Conservation (phyloP, 331 rosid species). For the Saraca asoca region DNA sequence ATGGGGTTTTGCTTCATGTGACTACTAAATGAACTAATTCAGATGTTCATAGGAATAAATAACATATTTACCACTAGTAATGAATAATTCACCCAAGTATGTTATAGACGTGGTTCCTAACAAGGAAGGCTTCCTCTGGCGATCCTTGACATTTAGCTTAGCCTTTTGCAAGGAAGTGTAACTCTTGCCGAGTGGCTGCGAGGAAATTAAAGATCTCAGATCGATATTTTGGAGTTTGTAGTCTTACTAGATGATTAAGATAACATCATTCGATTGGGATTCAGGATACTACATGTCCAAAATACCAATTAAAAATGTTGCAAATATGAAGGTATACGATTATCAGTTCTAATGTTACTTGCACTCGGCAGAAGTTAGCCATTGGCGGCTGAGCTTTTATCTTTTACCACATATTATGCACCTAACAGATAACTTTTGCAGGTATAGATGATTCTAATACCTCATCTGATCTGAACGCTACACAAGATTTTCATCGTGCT, state of each 20-base stretch:
- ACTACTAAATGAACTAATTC: too few species aligned
- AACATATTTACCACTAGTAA: too few species aligned
- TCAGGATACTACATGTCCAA: neutral
- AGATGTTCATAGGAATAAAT: too few species aligned
- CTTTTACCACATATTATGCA: neutral
- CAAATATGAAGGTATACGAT: neutral
- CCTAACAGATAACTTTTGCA: constrained; percentile 34
- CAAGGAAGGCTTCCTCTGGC: neutral
- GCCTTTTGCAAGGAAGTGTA: too few species aligned
- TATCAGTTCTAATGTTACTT: neutral
- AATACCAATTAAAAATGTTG: neutral
- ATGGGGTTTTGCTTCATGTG: too few species aligned
- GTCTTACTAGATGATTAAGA: too few species aligned
- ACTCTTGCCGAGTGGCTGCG: too few species aligned
- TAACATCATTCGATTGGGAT: neutral
- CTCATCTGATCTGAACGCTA: constrained; percentile 41
- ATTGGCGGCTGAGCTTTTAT: neutral
- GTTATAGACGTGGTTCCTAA: neutral
- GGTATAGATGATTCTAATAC: constrained; percentile 62
- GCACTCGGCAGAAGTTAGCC: neutral
- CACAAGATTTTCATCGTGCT: constrained; percentile 72
- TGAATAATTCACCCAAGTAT: too few species aligned
- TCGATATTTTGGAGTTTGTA: too few species aligned
- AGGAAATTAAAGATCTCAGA: too few species aligned
- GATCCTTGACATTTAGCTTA: too few species aligned